Evolutionary conservation across 2,329 filamentous ascomycete species (phyloP).

Genomic region (Teratosphaeria destructans): DNA sequence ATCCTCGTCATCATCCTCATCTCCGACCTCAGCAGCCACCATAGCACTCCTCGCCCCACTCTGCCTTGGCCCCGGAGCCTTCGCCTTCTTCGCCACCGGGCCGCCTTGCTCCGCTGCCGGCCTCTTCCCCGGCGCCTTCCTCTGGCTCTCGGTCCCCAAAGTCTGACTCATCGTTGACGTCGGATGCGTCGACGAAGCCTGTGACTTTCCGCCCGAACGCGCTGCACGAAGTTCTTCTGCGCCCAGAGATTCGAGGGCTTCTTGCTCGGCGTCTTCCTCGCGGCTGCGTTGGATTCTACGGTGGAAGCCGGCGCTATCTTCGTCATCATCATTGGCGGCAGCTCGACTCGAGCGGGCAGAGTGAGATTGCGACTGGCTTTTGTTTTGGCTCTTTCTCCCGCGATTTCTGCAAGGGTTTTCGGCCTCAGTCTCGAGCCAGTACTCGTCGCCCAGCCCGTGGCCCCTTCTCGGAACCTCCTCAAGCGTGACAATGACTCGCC

Average conservation of each 20-base stretch:
- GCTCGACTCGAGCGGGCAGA: slow-evolving; percentile 4
- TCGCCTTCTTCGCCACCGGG: slow-evolving; percentile 22
- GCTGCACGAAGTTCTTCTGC: slow-evolving; percentile 1
- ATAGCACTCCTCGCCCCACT: slow-evolving; percentile 10
- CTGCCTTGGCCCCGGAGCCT: slow-evolving; percentile 17
- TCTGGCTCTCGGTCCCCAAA: slow-evolving; percentile 10
- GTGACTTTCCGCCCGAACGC: slow-evolving; percentile 6
- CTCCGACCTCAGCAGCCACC: slow-evolving; percentile 4
- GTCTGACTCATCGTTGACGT: slow-evolving; percentile 12
- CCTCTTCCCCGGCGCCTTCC: slow-evolving; percentile 17
- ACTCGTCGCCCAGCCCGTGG: slow-evolving; percentile 64
- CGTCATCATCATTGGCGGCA: slow-evolving; percentile 5
- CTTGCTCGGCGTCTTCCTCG: slow-evolving; percentile 18
- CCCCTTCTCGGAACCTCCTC: slow-evolving; percentile 62
- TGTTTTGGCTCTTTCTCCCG: slow-evolving; percentile 10
- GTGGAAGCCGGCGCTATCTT: slow-evolving; percentile 17
- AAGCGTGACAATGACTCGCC: slow-evolving; percentile 57
- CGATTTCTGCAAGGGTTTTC: slow-evolving; percentile 7
- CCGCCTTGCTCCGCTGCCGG: slow-evolving; percentile 12
- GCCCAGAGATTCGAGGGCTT: slow-evolving; percentile 1
- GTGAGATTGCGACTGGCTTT: slow-evolving; percentile 12
- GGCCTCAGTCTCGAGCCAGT: slow-evolving; percentile 49
- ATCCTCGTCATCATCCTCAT: slow-evolving; percentile 36
- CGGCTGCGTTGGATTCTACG: slow-evolving; percentile 18
- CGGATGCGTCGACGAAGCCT: slow-evolving; percentile 6